Base-by-base conservation (phyloP, 768 basidiomycete species). In the Rhizopogon rudus region DNA sequence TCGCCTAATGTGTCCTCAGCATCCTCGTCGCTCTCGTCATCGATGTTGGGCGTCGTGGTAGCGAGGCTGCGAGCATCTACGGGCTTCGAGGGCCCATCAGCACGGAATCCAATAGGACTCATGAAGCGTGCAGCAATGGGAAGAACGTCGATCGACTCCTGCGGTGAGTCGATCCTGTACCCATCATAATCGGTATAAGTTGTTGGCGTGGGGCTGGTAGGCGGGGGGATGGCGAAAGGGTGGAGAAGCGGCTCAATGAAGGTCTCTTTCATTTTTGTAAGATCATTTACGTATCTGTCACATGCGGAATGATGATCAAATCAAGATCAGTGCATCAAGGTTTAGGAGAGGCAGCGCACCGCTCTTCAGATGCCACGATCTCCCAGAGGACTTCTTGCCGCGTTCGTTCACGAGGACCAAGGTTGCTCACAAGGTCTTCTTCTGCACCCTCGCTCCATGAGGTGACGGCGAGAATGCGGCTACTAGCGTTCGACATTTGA, bases 321-420 rank as follows among this genome's bases (percentile, higher is more conserved):
- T n/a, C 14, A 55, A 53, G 25, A 40, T 40, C 17, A 35, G 37
- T 40, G 28, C 44, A 50, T 60, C 39, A 45, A 45, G n/a, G 3
- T 40, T 31, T 3, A 40, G 29, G 57, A 58, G 37, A 41, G 9
- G 51, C 45, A 14, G 50, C 82, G 50, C 64, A 92, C 91, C 94
- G 84, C 70, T 98, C 93, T 73, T 98, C 95, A 61, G 91, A 93
- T 31, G 90, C 88, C 48, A 98, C 93, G 61, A 98, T 98, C 75
- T 98, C 95, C 77, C 93, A 97, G 28, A 98, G 71, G 6, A 98
- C 95, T 73, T 98, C 95, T 71, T 98, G 95, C 51, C 95, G 82
- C 40, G 95, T 97, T 55, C 95, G 83, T 69, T 98, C 95, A 57
- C 92, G 84, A 44, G 92, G 86, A n/a, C 93, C 92, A 37, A 98